Evolutionary conservation across 345 rosid species (phyloP).

Genomic region (Populus ilicifolia): DNA sequence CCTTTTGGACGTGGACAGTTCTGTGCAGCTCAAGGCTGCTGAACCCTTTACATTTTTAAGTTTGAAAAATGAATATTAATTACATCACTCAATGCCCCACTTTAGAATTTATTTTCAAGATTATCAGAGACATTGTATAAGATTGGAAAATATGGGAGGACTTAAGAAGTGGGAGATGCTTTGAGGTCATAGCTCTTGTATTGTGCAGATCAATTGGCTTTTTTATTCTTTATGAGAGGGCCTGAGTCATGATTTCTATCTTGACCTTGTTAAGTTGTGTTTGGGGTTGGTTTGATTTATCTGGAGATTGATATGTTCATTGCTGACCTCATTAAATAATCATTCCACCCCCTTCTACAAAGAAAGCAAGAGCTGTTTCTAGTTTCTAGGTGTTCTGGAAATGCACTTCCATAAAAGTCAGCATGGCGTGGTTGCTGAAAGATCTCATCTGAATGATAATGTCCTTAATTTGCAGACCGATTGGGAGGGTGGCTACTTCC

Average conservation of each 20-base stretch:
- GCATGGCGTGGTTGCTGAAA: not conserved
- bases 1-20: not conserved
- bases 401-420: not conserved
- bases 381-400: not conserved
- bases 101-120: not conserved
- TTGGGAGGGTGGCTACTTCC: constrained; percentile 7
- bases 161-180: not conserved
- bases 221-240: not conserved
- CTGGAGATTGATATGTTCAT: not conserved
- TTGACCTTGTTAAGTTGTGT: not conserved
- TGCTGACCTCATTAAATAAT: not conserved
- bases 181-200: not conserved
- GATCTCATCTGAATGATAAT: not conserved
- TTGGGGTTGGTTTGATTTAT: not conserved
- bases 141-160: not conserved
- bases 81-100: not conserved
- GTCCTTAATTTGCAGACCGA: not conserved
- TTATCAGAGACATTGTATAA: not conserved
- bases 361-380: not conserved
- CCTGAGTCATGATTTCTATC: not conserved
- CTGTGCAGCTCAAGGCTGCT: not conserved
- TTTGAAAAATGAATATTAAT: not conserved
- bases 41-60: not conserved
- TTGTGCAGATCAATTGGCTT: not conserved
- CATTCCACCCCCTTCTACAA: not conserved